Evolutionary conservation across 345 rosid species (phyloP).

Genomic region (Salix arbutifolia): DNA sequence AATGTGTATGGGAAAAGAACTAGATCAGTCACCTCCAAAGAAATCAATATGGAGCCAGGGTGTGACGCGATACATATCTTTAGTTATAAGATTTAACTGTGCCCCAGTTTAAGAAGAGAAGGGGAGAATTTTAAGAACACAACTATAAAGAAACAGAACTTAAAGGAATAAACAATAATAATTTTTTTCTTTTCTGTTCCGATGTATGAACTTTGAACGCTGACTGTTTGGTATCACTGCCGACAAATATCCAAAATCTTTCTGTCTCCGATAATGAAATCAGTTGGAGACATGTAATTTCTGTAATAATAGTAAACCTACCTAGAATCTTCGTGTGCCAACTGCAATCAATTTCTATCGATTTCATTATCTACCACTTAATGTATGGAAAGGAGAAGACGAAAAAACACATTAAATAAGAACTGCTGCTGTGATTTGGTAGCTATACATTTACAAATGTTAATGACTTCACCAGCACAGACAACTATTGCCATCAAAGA

Average conservation of each 20-base stretch:
- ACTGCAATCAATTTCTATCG: background rate
- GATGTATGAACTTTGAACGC: background rate
- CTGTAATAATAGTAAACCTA: background rate
- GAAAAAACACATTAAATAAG: background rate
- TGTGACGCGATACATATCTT: no score
- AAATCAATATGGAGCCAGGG: no score
- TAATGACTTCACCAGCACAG: background rate
- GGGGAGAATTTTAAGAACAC: background rate
- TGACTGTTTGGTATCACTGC: background rate
- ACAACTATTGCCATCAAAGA: background rate
- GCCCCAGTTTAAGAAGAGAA: background rate
- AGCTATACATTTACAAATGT: background rate
- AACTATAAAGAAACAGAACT: background rate
- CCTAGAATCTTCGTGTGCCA: background rate
- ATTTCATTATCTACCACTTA: background rate
- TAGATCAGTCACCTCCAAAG: background rate
- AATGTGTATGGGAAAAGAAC: background rate
- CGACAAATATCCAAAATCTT: background rate
- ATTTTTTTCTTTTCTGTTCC: background rate
- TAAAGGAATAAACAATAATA: background rate
- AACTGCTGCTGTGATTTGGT: background rate
- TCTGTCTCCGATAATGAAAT: background rate
- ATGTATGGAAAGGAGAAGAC: background rate
- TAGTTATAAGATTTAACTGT: background rate
- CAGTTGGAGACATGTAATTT: background rate